These are phyloP conservation scores for Populus simonii DNA, from an alignment of 345 rosid species.

Conservation along the genomic window DNA sequence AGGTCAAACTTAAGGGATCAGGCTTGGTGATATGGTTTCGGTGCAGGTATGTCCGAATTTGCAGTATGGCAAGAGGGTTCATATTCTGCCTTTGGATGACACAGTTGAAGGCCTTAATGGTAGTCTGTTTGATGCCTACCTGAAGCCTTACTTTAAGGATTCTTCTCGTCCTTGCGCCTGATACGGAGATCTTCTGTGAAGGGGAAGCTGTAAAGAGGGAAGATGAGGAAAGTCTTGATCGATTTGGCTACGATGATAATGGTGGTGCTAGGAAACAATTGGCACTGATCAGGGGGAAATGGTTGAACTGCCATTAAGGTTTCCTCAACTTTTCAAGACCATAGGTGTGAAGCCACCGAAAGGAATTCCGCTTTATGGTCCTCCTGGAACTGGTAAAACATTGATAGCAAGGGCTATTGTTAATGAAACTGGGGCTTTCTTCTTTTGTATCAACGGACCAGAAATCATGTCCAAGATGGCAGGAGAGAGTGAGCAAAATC, in stretches of 20 bases:
- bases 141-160: constrained; percentile 10
- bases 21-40: background rate
- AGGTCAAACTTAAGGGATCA: too few species aligned
- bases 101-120: constrained; percentile 5
- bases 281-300: constrained; percentile 12
- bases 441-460: background rate
- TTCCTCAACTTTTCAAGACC: constrained; percentile 8
- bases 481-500: background rate
- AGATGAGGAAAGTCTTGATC: constrained; percentile 1
- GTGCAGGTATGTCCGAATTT: background rate
- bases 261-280: constrained; percentile 8
- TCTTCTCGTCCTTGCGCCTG: constrained; percentile 1
- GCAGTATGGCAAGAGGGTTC: background rate
- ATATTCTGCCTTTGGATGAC: constrained; percentile 5
- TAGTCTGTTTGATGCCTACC: constrained; percentile 7
- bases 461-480: background rate
- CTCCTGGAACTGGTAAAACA: background rate
- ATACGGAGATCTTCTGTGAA: constrained; percentile 8
- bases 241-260: constrained; percentile 14
- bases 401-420: background rate
- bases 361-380: background rate
- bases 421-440: background rate
- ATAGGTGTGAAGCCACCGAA: constrained; percentile 3
- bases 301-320: constrained; percentile 8
- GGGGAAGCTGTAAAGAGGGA: constrained; percentile 11